Conservation (phyloP, 1,284 basidiomycete genomes). For the Inonotus obliquus region DNA sequence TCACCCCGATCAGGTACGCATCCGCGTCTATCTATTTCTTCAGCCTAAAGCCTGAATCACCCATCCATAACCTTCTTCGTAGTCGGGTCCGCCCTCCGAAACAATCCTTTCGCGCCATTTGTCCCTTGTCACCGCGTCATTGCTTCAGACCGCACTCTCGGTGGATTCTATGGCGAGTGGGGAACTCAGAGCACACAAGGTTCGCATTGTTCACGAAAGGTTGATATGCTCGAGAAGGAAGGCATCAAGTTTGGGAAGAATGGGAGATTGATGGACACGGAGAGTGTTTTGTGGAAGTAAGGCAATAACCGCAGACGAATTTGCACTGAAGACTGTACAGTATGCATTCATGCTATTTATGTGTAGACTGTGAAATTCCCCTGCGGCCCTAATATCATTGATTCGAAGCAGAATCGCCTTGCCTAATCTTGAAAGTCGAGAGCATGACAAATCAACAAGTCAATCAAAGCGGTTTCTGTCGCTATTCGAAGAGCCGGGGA, state of each 20-base stretch:
- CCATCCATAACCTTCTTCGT: background rate
- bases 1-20: constrained; percentile 53
- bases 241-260: constrained; percentile 43
- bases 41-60: background rate
- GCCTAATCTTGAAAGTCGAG: too few relatives aligned
- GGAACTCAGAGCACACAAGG: constrained; percentile 33
- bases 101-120: constrained; percentile 60
- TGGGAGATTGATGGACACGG: constrained; percentile 33
- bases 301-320: background rate
- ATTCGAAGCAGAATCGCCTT: too few relatives aligned
- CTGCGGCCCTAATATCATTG: too few relatives aligned
- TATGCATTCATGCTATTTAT: background rate
- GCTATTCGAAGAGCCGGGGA: too few relatives aligned
- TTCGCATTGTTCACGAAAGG: constrained; percentile 36
- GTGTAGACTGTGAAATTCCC: too few relatives aligned
- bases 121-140: constrained; percentile 66
- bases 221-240: constrained; percentile 42
- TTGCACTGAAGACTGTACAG: too few relatives aligned
- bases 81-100: constrained; percentile 57
- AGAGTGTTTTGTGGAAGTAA: constrained; percentile 2
- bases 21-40: background rate
- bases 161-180: constrained; percentile 61
- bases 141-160: constrained; percentile 52
- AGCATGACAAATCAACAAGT: too few relatives aligned
- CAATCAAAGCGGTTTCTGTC: too few relatives aligned